These are phyloP conservation scores for Chloromonas sp. DNA, from an alignment of 163 green algal genomes.

Conservation along the genomic window DNA sequence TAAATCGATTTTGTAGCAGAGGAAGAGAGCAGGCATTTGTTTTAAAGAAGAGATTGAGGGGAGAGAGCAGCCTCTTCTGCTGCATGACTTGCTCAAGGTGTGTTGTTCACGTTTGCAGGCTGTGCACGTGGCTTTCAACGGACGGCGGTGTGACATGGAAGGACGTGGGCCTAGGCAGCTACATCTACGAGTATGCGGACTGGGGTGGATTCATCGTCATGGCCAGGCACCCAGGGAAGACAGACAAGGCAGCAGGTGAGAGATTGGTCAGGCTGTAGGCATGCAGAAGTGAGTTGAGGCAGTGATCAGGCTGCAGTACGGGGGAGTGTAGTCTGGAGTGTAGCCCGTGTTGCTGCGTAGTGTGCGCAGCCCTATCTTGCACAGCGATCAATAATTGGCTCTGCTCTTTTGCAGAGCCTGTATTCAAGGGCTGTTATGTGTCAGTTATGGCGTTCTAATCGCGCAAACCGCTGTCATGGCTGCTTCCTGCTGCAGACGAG, in stretches of 20 bases:
- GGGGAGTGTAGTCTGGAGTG: background rate
- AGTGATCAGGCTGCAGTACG: background rate
- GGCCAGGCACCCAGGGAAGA: slow-evolving; percentile 39
- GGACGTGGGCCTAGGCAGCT: slow-evolving; percentile 56
- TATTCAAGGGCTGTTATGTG: no score
- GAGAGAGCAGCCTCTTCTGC: no score
- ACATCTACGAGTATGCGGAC: slow-evolving; percentile 82
- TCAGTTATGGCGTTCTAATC: no score
- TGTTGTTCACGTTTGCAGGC: slow-evolving; percentile 13
- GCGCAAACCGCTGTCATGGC: no score
- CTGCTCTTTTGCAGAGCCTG: background rate
- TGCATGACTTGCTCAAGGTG: no score
- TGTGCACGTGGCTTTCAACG: slow-evolving; percentile 60
- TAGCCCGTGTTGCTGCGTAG: background rate
- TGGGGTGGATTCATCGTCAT: slow-evolving; percentile 73
- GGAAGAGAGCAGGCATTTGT: no score
- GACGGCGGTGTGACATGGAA: slow-evolving; percentile 72
- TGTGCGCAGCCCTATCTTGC: background rate
- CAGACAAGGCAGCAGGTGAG: slow-evolving; percentile 8
- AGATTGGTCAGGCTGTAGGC: background rate
- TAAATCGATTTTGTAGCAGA: no score
- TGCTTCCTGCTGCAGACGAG: slow-evolving; percentile 9
- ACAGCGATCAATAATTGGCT: background rate
- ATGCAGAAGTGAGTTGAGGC: background rate
- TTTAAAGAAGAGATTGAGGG: no score